Base-by-base conservation (phyloP, 768 basidiomycete species). In the Kwoniella sp. region DNA sequence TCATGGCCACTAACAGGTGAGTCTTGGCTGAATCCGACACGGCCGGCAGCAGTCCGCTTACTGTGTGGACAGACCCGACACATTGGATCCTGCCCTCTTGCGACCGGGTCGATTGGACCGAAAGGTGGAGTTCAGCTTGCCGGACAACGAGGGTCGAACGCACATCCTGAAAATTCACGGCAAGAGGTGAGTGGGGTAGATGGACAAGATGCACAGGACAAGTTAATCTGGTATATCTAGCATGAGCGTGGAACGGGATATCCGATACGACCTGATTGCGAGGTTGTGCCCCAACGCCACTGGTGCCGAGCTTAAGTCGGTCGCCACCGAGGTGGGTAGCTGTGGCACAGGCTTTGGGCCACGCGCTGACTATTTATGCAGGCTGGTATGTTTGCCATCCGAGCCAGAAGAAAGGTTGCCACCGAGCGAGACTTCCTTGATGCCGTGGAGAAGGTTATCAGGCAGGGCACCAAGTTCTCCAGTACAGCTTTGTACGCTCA, bases 361-460 rank as follows among this genome's bases (percentile, higher is more conserved):
- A 5, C 4, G 27, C 23, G 31, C 5, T 28, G 22, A n/a, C 43
- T n/a, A 11, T 28, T 9, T 9, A 7, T 31, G 20, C 58, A 88
- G 86, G 95, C 95, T 41, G 95, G 95, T n/a, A 98, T 99, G 95
- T 99, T 93, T 76, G 93, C 95, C 1, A 99, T 99, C 69, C 87
- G 95, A 53, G 88, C 89, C 38, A 80, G 95, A 63, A 80, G 95
- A 75, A 98, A 98, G 75, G 90, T 98, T 1, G 91, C 92, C 0
- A 90, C 90, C 5, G 95, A 99, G 72, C 85, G 89, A 48, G 95
- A 99, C 76, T 99, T 96, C 78, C 77, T 99, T 71, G 91, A 95
- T 60, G 87, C 91, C 10, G 93, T 99, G 2, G 95, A 99, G 79
- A 98, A 98, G 77, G 95, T 99, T 52, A 90, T 96, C 33, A 81